A percentile compares a stretch with the other conserved stretches of the same genome.
Evolutionary conservation across 805 yeast genomes (phyloP).

Genomic region (Ogataea wickerhamii): DNA sequence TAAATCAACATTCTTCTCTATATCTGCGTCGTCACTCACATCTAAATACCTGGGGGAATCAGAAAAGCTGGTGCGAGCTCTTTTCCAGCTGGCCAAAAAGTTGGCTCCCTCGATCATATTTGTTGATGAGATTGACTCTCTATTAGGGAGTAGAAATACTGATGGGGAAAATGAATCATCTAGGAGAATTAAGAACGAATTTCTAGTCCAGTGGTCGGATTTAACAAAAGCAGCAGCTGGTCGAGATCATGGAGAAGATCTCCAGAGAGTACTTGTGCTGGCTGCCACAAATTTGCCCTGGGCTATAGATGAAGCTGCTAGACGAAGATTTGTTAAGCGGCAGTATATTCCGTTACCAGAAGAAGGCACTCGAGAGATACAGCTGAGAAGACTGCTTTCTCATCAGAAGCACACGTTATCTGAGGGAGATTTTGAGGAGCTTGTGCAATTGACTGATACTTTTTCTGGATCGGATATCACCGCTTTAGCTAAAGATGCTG

Average conservation of each 20-base stretch:
- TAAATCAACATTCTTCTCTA: slow-evolving; percentile 85
- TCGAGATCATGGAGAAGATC: slow-evolving; percentile 47
- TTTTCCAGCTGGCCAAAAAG: slow-evolving; percentile 78
- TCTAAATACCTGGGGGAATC: slow-evolving; percentile 89
- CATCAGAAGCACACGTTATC: slow-evolving; percentile 70
- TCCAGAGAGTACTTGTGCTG: slow-evolving; percentile 75
- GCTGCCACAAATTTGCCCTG: slow-evolving; percentile 97
- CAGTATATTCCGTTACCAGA: slow-evolving; percentile 95
- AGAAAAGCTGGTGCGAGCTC: slow-evolving; percentile 86
- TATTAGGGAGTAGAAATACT: slow-evolving; percentile 70
- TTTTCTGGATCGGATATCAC: slow-evolving; percentile 94
- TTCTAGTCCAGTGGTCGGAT: slow-evolving; percentile 92
- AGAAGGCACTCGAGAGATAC: slow-evolving; percentile 70
- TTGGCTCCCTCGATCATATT: slow-evolving; percentile 91
- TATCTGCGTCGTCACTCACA: slow-evolving; percentile 84
- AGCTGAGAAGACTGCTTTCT: slow-evolving; percentile 60
- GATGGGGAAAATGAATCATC: slow-evolving; percentile 81
- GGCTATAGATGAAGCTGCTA: slow-evolving; percentile 96
- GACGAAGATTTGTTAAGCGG: slow-evolving; percentile 86
- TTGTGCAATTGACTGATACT: slow-evolving; percentile 56
- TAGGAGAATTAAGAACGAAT: slow-evolving; percentile 87
- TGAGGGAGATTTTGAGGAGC: slow-evolving; percentile 55
- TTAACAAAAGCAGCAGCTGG: slow-evolving; percentile 85
- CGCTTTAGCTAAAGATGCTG: slow-evolving; percentile 92
- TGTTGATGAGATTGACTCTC: slow-evolving; percentile 93